phyloP scores from a whole-genome alignment of 2,329 filamentous ascomycete genomes.

The Diaporthe amygdali region DNA sequence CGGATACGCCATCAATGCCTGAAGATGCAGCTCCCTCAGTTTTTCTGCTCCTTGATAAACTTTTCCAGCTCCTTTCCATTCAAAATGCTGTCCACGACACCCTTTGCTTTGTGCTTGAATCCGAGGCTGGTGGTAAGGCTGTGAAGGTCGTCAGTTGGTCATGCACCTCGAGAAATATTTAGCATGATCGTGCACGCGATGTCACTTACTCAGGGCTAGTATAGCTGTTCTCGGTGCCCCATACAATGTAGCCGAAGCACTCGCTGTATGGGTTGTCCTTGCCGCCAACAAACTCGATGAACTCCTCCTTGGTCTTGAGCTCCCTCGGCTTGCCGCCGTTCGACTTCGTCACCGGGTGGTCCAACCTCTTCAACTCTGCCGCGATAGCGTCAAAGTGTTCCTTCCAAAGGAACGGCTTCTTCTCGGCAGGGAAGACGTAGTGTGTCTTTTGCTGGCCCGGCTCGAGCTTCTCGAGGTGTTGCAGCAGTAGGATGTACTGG shows the following conservation, averaged over 20 bases:
- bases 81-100: conserved; percentile 25
- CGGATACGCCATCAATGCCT: background rate
- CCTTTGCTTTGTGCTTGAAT: conserved; percentile 24
- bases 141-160: background rate
- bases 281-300: conserved; percentile 22
- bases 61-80: conserved; percentile 24
- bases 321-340: conserved; percentile 19
- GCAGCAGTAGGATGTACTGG: conserved; percentile 16
- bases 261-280: conserved; percentile 22
- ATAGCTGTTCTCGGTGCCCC: conserved; percentile 24
- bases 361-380: conserved; percentile 21
- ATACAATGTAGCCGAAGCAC: conserved; percentile 22
- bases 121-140: conserved; percentile 22
- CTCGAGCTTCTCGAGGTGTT: conserved; percentile 22
- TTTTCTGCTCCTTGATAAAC: conserved; percentile 20
- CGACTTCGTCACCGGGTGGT: conserved; percentile 9
- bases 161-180: background rate
- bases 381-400: conserved; percentile 25
- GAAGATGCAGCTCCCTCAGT: background rate
- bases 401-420: conserved; percentile 21
- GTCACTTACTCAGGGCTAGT: conserved; percentile 25
- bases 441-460: conserved; percentile 24
- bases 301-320: conserved; percentile 20
- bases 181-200: background rate
- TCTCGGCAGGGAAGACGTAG: conserved; percentile 26